Evolutionary conservation across 352 stramenopile species (phyloP).

Genomic region (Pythium aristosporum): DNA sequence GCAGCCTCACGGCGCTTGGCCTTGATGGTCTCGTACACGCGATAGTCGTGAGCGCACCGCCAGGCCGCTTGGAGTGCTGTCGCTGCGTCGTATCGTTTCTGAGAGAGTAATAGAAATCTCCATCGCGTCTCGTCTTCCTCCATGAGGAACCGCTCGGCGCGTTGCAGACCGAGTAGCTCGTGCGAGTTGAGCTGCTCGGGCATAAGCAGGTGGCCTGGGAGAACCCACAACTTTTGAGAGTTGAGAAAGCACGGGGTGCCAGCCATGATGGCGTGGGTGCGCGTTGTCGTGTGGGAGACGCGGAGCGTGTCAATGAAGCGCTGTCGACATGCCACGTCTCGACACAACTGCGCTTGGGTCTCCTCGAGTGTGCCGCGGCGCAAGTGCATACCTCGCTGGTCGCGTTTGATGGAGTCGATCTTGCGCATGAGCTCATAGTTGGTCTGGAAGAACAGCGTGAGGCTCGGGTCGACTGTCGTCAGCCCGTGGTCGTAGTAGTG

Average conservation of each 20-base stretch:
- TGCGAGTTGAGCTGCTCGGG: slow-evolving; percentile 22
- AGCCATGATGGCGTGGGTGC: slow-evolving; percentile 67
- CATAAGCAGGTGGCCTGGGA: slow-evolving; percentile 38
- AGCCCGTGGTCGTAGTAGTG: neutral
- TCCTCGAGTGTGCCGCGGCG: slow-evolving; percentile 33
- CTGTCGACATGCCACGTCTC: slow-evolving; percentile 45
- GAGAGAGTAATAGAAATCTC: slow-evolving; percentile 44
- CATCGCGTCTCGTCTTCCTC: slow-evolving; percentile 60
- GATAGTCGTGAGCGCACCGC: slow-evolving; percentile 31
- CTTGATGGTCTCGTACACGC: slow-evolving; percentile 35
- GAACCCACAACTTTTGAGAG: slow-evolving; percentile 66
- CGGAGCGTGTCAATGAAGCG: slow-evolving; percentile 59
- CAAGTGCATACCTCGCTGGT: slow-evolving; percentile 40
- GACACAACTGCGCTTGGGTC: slow-evolving; percentile 23
- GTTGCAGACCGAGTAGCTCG: slow-evolving; percentile 46
- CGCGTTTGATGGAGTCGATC: slow-evolving; percentile 46
- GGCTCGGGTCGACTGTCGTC: neutral
- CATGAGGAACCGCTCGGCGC: slow-evolving; percentile 67
- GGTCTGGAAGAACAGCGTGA: slow-evolving; percentile 48
- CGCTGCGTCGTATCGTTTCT: slow-evolving; percentile 47
- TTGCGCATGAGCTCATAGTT: slow-evolving; percentile 63
- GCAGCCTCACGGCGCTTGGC: slow-evolving; percentile 36
- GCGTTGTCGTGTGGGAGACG: slow-evolving; percentile 41
- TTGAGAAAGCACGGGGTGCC: slow-evolving; percentile 58
- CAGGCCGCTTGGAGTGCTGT: slow-evolving; percentile 45